phyloP scores from a whole-genome alignment of 805 yeast species.

The Candida xiaguanensis region DNA sequence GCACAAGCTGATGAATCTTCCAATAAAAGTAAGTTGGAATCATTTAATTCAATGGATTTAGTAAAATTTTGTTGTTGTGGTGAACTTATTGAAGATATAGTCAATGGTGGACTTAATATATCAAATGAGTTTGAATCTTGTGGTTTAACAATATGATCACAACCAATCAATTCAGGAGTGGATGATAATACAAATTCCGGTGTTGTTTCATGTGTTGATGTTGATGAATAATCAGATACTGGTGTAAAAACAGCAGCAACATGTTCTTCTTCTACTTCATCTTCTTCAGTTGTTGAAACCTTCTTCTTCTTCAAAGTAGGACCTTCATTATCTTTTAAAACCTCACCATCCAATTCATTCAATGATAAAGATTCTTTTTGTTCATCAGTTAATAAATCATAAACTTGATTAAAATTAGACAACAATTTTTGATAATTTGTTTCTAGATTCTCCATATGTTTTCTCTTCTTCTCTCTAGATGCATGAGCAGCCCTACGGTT shows the following conservation, averaged over 20 bases:
- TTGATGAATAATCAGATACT: neutral
- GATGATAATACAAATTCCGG: conserved; percentile 1
- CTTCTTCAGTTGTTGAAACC: neutral
- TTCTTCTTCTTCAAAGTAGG: conserved; percentile 5
- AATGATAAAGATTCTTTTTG: conserved; percentile 7
- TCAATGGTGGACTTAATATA: conserved; percentile 2
- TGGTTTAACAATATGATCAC: neutral
- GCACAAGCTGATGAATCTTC: conserved; percentile 2
- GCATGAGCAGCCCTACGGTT: conserved; percentile 98
- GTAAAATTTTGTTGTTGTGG: neutral
- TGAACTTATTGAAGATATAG: neutral
- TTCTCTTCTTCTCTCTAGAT: conserved; percentile 92
- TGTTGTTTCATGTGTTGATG: neutral
- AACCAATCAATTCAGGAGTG: neutral
- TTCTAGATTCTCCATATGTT: conserved; percentile 84
- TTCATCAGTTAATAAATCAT: conserved; percentile 13
- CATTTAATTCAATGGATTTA: neutral
- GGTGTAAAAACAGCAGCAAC: neutral
- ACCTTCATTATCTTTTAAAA: neutral
- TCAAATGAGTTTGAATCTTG: neutral
- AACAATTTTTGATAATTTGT: conserved; percentile 47
- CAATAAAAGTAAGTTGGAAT: conserved; percentile 1
- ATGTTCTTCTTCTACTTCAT: neutral
- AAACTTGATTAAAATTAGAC: conserved; percentile 22
- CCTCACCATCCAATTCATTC: conserved; percentile 7